These are phyloP conservation scores for Hippophae rhamnoides DNA, from an alignment of 306 rosid species.

Conservation along the genomic window DNA sequence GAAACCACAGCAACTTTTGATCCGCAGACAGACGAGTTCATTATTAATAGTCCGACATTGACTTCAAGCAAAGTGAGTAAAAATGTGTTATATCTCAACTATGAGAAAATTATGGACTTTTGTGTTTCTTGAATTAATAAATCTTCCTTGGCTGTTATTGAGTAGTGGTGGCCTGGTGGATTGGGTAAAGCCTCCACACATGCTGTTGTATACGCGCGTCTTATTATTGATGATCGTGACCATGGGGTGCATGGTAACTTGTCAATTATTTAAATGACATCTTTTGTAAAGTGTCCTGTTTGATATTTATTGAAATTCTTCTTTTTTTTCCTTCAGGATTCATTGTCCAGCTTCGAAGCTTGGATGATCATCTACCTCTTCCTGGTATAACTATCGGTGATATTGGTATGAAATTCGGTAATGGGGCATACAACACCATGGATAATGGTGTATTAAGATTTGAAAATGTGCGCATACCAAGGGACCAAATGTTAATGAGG, in stretches of 20 bases:
- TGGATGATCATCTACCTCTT: conserved; percentile 89
- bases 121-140: background rate
- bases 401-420: conserved; percentile 89
- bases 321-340: conserved; percentile 46
- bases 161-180: conserved; percentile 99
- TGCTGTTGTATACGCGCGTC: conserved; percentile 80
- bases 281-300: conserved; percentile 5
- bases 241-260: conserved; percentile 76
- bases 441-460: conserved; percentile 82
- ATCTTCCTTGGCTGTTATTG: conserved; percentile 19
- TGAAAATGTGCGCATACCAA: conserved; percentile 78
- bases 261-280: conserved; percentile 6
- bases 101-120: no score
- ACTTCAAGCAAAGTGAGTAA: conserved; percentile 89
- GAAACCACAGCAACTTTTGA: conserved; percentile 97
- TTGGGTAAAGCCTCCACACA: conserved; percentile 88
- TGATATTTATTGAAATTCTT: conserved; percentile 12
- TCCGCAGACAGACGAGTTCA: conserved; percentile 67
- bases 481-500: conserved; percentile 97
- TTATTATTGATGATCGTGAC: conserved; percentile 59
- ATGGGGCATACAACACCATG: conserved; percentile 86
- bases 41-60: conserved; percentile 84
- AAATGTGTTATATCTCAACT: background rate
- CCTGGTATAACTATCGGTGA: conserved; percentile 84
- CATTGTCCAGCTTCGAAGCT: conserved; percentile 87